phyloP scores from a whole-genome alignment of 2,329 filamentous ascomycete genomes.

The Xylaria sp. region DNA sequence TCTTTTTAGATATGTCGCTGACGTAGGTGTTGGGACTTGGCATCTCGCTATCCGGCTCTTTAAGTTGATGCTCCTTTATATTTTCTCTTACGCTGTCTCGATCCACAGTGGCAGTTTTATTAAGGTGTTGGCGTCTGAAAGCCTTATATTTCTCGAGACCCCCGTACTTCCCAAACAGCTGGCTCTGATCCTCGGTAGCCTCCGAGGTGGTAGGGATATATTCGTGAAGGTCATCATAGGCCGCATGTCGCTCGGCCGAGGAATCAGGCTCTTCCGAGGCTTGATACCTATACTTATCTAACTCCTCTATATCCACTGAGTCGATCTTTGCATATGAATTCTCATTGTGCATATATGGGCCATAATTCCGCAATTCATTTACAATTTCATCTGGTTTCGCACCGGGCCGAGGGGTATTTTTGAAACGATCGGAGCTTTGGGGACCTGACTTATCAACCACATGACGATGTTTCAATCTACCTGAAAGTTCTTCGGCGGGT shows the following conservation, averaged over 20 bases:
- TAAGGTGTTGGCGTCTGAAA: conserved; percentile 53
- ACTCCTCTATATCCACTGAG: conserved; percentile 49
- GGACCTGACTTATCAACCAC: conserved; percentile 45
- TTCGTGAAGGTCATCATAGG: conserved; percentile 55
- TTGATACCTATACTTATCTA: conserved; percentile 55
- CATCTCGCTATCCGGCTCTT: conserved; percentile 37
- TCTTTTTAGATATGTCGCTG: conserved; percentile 1
- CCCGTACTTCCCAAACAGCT: conserved; percentile 51
- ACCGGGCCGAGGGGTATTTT: conserved; percentile 40
- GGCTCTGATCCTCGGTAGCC: conserved; percentile 44
- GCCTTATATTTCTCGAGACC: conserved; percentile 56
- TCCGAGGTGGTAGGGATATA: conserved; percentile 50
- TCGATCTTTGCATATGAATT: conserved; percentile 43
- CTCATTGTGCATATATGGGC: conserved; percentile 53
- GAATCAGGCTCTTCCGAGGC: not conserved
- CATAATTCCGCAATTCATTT: conserved; percentile 54
- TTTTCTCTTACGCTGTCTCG: conserved; percentile 52
- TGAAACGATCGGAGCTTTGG: conserved; percentile 49
- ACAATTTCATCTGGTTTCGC: conserved; percentile 44
- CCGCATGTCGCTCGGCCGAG: conserved; percentile 35
- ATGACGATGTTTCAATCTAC: conserved; percentile 46
- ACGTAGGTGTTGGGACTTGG: not conserved
- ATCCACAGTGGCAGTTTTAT: conserved; percentile 47
- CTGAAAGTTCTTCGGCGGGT: conserved; percentile 33
- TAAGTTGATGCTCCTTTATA: conserved; percentile 55